Evolutionary conservation across 805 yeast species (phyloP).

Genomic region (Vanderwaltozyma polyspora): DNA sequence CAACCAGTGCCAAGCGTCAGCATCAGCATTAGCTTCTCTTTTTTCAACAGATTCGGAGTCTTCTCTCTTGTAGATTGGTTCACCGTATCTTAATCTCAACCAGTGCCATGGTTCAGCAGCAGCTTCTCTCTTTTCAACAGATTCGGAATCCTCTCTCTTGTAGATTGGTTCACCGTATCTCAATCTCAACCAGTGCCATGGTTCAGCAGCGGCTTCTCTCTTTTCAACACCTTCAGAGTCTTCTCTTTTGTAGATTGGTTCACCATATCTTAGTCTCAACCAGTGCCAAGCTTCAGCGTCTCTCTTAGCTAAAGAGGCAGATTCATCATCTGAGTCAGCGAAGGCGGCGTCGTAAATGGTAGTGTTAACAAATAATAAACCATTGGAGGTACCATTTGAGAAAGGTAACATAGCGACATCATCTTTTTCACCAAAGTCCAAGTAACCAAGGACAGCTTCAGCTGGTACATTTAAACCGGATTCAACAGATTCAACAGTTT

Average conservation of each 20-base stretch:
- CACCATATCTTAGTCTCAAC: slow-evolving; percentile 15
- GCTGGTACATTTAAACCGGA: slow-evolving; percentile 13
- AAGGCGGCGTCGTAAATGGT: slow-evolving; percentile 19
- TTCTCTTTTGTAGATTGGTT: slow-evolving; percentile 19
- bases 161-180: slow-evolving; percentile 19
- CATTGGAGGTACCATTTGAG: slow-evolving; percentile 18
- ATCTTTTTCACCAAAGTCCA: slow-evolving; percentile 18
- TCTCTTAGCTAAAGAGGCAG: slow-evolving; percentile 21
- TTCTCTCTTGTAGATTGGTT: slow-evolving; percentile 17
- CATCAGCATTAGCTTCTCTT: slow-evolving; percentile 12
- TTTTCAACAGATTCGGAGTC: too few relatives aligned
- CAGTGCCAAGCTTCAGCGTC: slow-evolving; percentile 20
- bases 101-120: slow-evolving; percentile 11
- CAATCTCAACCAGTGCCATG: slow-evolving; percentile 15
- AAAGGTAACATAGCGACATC: slow-evolving; percentile 22
- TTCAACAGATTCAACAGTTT: slow-evolving; percentile 4
- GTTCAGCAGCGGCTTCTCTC: slow-evolving; percentile 13
- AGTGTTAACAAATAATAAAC: slow-evolving; percentile 23
- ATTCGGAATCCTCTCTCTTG: slow-evolving; percentile 7
- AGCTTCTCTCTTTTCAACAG: slow-evolving; percentile 10
- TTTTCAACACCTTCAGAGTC: too few relatives aligned
- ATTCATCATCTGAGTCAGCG: slow-evolving; percentile 21
- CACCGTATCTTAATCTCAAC: slow-evolving; percentile 17
- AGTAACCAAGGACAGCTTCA: slow-evolving; percentile 22
- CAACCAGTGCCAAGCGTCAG: slow-evolving; percentile 8